Base-by-base conservation (phyloP, 2,329 filamentous ascomycete species). In the Hymenoscyphus fructigenus region DNA sequence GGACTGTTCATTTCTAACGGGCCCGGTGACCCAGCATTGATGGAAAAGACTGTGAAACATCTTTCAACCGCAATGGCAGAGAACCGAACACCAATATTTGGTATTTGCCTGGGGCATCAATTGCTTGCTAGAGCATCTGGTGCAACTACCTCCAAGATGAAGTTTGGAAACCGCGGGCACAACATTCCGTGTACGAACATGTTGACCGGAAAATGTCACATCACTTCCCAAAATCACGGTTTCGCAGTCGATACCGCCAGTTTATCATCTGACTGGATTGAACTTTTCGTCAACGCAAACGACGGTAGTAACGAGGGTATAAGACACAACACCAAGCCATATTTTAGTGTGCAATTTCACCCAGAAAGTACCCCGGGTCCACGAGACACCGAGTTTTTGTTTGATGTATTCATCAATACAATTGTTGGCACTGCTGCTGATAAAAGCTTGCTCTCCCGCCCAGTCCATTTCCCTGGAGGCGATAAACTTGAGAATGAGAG, bases 271-370 rank as follows among this genome's bases (percentile, higher is more conserved):
- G 91, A 88, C 67, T 99, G 95, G 95, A 87, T 90, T 72, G 95
- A 98, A 80, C 86, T 98, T 10, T 99, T 98, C 71, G 91, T 98
- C 75, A 99, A 99, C 75, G 94, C 95, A 79, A 99, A 99, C 78
- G 95, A 99, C 73, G 91, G 92, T 72, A 97, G 92, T 80, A 99
- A 99, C 79, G 95, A 99, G 82, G 95, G 95, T 80, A 97, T 99
- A 75, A 90, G 93, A 79, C 93, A 98, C 78, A 81, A 85, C 59
- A 86, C 82, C 77, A 91, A 89, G 75, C 95, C 95, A 60, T 96
- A 94, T 81, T 99, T 99, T 84, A 97, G 93, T 83, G 95, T 98
- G n/a, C 95, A 99, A 77, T 99, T 99, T 81, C 95, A 99, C 76
- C 95, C 95, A 0, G 95, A 99, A 79, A 97, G 93, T 82, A 96